A percentile compares a stretch with the other conserved stretches of the same genome.
Evolutionary conservation across 352 stramenopile species (phyloP).

Genomic region (Phytophthora tubulina): DNA sequence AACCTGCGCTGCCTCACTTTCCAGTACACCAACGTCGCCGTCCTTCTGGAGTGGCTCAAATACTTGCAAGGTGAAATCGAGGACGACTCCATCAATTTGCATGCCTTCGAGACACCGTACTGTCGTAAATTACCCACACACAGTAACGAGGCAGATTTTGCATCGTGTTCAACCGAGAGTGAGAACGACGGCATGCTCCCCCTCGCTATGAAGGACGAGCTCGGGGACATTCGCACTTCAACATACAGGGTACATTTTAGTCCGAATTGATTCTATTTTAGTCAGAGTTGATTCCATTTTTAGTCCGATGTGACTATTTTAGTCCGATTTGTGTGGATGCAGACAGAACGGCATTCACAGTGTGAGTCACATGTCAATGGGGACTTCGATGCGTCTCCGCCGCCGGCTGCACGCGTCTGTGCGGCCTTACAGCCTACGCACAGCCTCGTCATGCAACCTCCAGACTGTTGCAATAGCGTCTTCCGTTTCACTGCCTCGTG

Average conservation of each 20-base stretch:
- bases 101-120: neutral
- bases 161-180: neutral
- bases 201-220: neutral
- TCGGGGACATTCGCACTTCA: neutral
- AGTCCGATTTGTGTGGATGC: neutral
- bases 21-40: neutral
- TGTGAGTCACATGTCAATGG: neutral
- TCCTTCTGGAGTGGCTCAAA: neutral
- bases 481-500: neutral
- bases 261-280: too few relatives aligned
- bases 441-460: neutral
- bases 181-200: neutral
- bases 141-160: neutral
- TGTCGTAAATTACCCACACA: neutral
- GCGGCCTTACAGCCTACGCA: slow-evolving; percentile 15
- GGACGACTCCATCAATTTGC: neutral
- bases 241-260: too few relatives aligned
- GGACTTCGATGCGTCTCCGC: slow-evolving; percentile 22
- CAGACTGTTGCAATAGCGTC: neutral
- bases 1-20: neutral
- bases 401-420: slow-evolving; percentile 26
- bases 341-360: too few relatives aligned
- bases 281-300: neutral
- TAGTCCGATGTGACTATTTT: neutral
- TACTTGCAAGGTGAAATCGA: neutral